phyloP scores from a whole-genome alignment of 176 grass and related monocot species.

The Bonia amplexicaulis region DNA sequence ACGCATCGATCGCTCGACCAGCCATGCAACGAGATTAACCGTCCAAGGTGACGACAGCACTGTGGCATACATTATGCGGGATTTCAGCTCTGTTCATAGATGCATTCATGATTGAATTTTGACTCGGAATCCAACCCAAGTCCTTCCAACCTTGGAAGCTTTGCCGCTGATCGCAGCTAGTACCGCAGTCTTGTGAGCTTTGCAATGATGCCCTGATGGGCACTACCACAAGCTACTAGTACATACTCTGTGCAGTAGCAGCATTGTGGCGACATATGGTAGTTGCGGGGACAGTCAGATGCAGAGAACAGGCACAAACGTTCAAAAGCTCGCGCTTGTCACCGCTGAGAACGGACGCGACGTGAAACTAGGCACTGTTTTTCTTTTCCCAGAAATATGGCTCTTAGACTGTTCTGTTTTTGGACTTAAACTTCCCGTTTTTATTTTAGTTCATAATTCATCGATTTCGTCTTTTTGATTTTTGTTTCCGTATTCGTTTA shows the following conservation, averaged over 20 bases:
- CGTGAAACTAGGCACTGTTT: background rate
- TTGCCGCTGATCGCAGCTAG: background rate
- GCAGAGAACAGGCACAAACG: background rate
- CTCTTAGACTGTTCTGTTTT: background rate
- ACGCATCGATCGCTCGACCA: background rate
- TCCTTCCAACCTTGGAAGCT: background rate
- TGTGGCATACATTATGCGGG: background rate
- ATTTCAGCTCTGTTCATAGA: background rate
- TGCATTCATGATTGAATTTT: background rate
- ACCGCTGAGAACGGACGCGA: background rate
- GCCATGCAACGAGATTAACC: background rate
- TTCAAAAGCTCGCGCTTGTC: background rate
- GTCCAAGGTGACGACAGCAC: background rate
- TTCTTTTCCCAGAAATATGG: background rate
- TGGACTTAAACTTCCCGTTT: too few species aligned
- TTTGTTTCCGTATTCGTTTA: too few species aligned
- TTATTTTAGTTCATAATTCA: too few species aligned
- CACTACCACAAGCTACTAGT: background rate
- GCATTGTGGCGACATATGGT: background rate
- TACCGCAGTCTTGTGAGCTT: background rate
- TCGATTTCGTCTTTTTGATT: too few species aligned
- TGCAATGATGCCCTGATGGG: background rate
- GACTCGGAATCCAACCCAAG: background rate
- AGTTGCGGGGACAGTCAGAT: background rate
- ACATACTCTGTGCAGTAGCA: background rate